phyloP scores from a whole-genome alignment of 1,284 basidiomycete species.

The Austroboletus sp. region DNA sequence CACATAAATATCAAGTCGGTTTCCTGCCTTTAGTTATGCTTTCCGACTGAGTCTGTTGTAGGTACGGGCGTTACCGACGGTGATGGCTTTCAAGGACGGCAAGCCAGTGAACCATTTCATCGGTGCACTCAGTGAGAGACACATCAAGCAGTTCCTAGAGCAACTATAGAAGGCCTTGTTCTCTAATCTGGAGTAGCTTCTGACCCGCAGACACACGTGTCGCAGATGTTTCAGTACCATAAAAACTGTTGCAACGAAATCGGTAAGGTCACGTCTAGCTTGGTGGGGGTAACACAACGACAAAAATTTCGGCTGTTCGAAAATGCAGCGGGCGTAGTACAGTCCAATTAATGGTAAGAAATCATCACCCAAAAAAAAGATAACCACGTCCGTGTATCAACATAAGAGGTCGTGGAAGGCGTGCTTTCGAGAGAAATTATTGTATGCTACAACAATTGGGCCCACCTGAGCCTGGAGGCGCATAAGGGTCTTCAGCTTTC shows the following conservation, averaged over 20 bases:
- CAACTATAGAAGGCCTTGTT: slow-evolving; percentile 27
- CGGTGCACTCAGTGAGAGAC: slow-evolving; percentile 50
- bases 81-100: slow-evolving; percentile 63
- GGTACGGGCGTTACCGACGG: slow-evolving; percentile 64
- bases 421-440: slow-evolving; percentile 6
- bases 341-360: slow-evolving; percentile 10
- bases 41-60: slow-evolving; percentile 24
- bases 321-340: slow-evolving; percentile 12
- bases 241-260: neutral
- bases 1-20: slow-evolving; percentile 45
- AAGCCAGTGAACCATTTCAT: slow-evolving; percentile 50
- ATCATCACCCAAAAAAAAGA: neutral
- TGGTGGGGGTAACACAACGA: slow-evolving; percentile 13
- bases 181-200: slow-evolving; percentile 14
- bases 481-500: slow-evolving; percentile 78
- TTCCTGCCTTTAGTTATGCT: neutral
- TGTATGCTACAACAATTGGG: slow-evolving; percentile 30
- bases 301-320: slow-evolving; percentile 14
- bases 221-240: slow-evolving; percentile 11
- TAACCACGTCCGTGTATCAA: neutral
- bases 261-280: slow-evolving; percentile 3
- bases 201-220: slow-evolving; percentile 3
- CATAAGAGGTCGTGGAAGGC: slow-evolving; percentile 1
- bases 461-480: slow-evolving; percentile 38
- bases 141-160: slow-evolving; percentile 47